Base-by-base conservation (phyloP, 768 basidiomycete species). In the Termitomyces sp. region DNA sequence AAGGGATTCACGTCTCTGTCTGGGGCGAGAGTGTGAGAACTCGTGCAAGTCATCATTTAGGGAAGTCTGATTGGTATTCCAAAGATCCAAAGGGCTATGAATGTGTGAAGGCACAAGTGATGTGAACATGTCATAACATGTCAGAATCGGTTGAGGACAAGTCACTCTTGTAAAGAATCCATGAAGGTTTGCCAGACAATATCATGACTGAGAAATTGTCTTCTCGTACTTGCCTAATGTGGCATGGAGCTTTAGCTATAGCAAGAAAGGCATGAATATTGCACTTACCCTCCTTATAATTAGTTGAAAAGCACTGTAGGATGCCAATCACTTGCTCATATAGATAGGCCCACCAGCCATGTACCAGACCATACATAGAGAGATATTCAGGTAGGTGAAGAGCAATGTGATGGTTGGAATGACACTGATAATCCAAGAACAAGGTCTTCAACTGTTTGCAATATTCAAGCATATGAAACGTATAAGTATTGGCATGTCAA, bases 401-500 rank as follows among this genome's bases (percentile, higher is more conserved):
- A 0, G 74, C 56, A 1, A 75, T 55, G 57, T 79, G 79, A 10
- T 79, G 75, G 47, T 75, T 75, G 0, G 73, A 70, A 1, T 57
- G 59, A 16, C 77, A 52, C 1, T 53, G 38, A 8, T 60, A 58
- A 16, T 63, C 60, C 0, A 66, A 69, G 57, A 68, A 80, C 0
- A 56, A 22, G 4, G 5, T n/a, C 28, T 35, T 32, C 18, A 56
- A 22, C 47, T 48, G 42, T 20, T 56, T 47, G 5, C 36, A 18
- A 12, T 56, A 56, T 13, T 56, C 36, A 20, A 24, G 18, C 24
- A 56, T 47, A 16, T 45, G 35, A 22, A n/a, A 24, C 22, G 22
- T 13, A 16, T 56, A 56, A 5, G 0, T 32, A n/a, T 18, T 13
- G 14, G 42, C 24, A 40, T 56, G 46, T 10, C 42, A 5, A 28